These are phyloP conservation scores for Pichia eremophila DNA, from an alignment of 805 yeast genomes.

Conservation along the genomic window DNA sequence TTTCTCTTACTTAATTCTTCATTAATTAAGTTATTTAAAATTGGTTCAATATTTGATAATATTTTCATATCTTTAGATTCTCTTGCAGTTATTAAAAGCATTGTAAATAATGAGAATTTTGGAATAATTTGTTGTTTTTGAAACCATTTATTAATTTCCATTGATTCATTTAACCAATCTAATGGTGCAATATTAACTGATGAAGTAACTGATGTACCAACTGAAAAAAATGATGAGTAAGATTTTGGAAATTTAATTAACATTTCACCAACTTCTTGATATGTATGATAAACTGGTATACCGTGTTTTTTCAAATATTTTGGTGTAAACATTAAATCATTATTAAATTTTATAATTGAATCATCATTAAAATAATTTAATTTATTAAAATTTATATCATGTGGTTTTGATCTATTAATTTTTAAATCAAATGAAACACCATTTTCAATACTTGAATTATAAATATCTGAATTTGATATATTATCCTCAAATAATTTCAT, in stretches of 20 bases:
- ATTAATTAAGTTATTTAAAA: conserved; percentile 28
- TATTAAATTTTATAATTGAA: conserved; percentile 22
- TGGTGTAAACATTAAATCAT: conserved; percentile 43
- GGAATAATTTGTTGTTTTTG: conserved; percentile 40
- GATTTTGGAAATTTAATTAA: conserved; percentile 49
- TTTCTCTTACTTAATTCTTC: conserved; percentile 37
- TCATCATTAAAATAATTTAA: conserved; percentile 15
- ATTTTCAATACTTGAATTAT: conserved; percentile 17
- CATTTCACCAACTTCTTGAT: conserved; percentile 57
- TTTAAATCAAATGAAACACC: conserved; percentile 11
- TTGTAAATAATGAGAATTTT: conserved; percentile 39
- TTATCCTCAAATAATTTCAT: conserved; percentile 5
- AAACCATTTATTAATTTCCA: conserved; percentile 45
- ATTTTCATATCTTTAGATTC: conserved; percentile 32
- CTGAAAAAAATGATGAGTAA: conserved; percentile 40
- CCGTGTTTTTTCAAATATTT: conserved; percentile 36
- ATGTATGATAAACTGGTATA: conserved; percentile 35
- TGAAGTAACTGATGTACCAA: conserved; percentile 51
- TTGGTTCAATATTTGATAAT: conserved; percentile 24
- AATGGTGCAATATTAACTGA: conserved; percentile 46
- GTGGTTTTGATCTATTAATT: conserved; percentile 22
- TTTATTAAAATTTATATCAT: conserved; percentile 21
- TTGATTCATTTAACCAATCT: conserved; percentile 44
- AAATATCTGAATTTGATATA: conserved; percentile 12
- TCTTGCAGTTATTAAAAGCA: conserved; percentile 39